Percentiles rank a stretch among this genome's conserved stretches.
Evolutionary conservation across 164 flowering plant genomes (phyloP).

Genomic region (Cinnamomum micranthum): DNA sequence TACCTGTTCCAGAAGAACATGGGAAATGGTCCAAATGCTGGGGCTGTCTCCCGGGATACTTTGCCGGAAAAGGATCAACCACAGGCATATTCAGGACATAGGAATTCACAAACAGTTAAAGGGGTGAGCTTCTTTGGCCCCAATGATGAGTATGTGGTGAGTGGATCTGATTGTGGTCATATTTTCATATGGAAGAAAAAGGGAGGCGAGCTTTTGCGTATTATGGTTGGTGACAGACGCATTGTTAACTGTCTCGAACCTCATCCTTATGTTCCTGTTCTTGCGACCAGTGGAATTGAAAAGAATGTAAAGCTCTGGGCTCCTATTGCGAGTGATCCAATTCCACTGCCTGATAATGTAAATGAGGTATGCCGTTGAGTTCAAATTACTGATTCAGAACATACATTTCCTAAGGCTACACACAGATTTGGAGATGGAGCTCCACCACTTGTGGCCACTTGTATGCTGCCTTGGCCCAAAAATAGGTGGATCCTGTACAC

Average conservation of each 20-base stretch:
- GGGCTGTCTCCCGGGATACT: constrained; percentile 24
- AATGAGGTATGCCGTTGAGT: constrained; percentile 35
- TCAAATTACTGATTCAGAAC: background rate
- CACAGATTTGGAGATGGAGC: background rate
- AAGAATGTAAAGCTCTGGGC: constrained; percentile 58
- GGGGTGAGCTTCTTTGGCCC: constrained; percentile 80
- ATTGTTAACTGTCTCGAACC: constrained; percentile 62
- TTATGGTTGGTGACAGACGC: constrained; percentile 51
- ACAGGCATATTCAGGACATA: constrained; percentile 58
- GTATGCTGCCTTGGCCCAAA: background rate
- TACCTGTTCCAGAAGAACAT: constrained; percentile 58
- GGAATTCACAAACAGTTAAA: constrained; percentile 60
- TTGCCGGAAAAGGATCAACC: constrained; percentile 32
- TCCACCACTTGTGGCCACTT: background rate
- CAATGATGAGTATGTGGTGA: constrained; percentile 54
- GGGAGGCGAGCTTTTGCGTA: constrained; percentile 47
- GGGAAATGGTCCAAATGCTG: constrained; percentile 56
- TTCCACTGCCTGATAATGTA: constrained; percentile 44
- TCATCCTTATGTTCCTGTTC: constrained; percentile 53
- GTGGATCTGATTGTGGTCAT: constrained; percentile 84
- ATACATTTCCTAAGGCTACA: background rate
- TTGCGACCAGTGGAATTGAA: constrained; percentile 69
- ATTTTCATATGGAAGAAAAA: constrained; percentile 73
- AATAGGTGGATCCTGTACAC: too few species aligned
- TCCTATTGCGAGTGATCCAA: constrained; percentile 32